Evolutionary conservation across 1,284 basidiomycete species (phyloP), one percentile per base, ranked within the genome.

Genomic region (Malassezia dermatis): DNA sequence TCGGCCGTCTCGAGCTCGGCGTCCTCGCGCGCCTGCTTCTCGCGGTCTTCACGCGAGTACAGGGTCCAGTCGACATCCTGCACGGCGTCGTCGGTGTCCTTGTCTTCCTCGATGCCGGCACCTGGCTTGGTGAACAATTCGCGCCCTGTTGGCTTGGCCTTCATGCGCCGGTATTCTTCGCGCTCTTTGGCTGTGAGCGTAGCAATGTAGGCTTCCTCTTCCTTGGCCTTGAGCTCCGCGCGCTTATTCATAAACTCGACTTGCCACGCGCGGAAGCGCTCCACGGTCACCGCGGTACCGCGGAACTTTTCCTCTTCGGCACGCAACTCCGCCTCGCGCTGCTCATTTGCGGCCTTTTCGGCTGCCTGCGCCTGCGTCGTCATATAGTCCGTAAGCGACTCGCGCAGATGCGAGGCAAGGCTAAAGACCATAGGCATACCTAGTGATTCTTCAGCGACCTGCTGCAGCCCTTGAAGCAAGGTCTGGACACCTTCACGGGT

Each of bases 381-480:
- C 46, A 68, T 59, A 37, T 71, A 61, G n/a, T 58, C 63, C 4
- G 84, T 82, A 12, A 95, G 78, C 46, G 83, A 80, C 73, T 95
- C 91, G 59, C 86, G 81, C 42, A 95, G 80, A 65, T 88, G 85
- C 2, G 88, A 85, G 4, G 89, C 86, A 6, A 98, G 80, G 0
- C 91, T 89, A 72, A 95, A 98, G 11, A 89, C 91, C 90, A 96
- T 95, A 2, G 93, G 89, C 85, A 95, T 93, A 34, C 90, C 90
- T 23, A 89, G 72, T 65, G 88, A 91, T 70, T 95, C 90, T 70
- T 86, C 82, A 26, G 86, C 90, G 65, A 86, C 80, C 53, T 76
- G 77, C 56, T 77, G 78, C 58, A 91, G 78, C 37, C 83, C 82
- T 23, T 77, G 75, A 17, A 87, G 67, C 26, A 93, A 76, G 59